Evolutionary conservation across 164 flowering plant genomes (phyloP).

Genomic region (Protea cynaroides): DNA sequence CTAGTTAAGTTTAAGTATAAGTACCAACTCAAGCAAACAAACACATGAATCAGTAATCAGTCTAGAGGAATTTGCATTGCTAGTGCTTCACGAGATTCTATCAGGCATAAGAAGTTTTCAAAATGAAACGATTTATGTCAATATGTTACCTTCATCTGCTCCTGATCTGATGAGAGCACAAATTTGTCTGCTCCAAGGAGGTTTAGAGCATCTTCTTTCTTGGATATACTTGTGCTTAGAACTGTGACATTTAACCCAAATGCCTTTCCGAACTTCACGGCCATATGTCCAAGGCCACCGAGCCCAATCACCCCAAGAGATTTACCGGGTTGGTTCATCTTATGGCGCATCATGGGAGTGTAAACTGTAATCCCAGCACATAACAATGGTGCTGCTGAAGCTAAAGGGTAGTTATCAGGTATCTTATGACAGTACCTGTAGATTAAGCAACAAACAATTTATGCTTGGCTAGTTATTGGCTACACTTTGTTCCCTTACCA

Average conservation of each 20-base stretch:
- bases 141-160: too few relatives aligned
- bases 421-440: slow-evolving; percentile 45
- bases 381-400: slow-evolving; percentile 46
- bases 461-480: too few relatives aligned
- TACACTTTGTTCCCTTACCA: too few relatives aligned
- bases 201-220: slow-evolving; percentile 23
- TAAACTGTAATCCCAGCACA: slow-evolving; percentile 63
- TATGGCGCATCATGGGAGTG: slow-evolving; percentile 49
- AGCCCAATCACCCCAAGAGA: slow-evolving; percentile 52
- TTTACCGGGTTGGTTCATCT: slow-evolving; percentile 58
- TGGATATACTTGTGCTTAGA: slow-evolving; percentile 47
- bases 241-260: slow-evolving; percentile 48
- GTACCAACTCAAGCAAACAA: too few relatives aligned
- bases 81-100: too few relatives aligned
- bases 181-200: too few relatives aligned
- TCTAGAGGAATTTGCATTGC: too few relatives aligned
- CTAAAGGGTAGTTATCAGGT: slow-evolving; percentile 39
- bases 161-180: too few relatives aligned
- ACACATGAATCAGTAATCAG: too few relatives aligned
- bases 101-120: too few relatives aligned
- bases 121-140: too few relatives aligned
- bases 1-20: too few relatives aligned
- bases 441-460: not conserved
- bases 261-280: slow-evolving; percentile 54
- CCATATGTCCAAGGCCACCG: slow-evolving; percentile 60